Conservation (phyloP, 2,329 filamentous ascomycete species). For the Sclerotiophoma versabilis region DNA sequence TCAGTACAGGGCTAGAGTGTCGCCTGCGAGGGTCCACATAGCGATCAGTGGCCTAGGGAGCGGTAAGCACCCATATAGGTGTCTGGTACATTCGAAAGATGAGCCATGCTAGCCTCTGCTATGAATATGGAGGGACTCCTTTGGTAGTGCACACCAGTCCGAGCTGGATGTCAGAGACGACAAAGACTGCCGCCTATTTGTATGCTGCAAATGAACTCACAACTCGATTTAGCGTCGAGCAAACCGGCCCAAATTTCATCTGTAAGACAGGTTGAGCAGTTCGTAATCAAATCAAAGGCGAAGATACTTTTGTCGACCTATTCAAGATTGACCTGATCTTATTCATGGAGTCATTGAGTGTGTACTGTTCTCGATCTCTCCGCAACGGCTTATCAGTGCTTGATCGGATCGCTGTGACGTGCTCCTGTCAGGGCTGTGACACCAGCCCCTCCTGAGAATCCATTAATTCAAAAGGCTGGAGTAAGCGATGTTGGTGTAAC, state of each 20-base stretch:
- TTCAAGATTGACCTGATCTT: not conserved
- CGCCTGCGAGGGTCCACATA: not conserved
- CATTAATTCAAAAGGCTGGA: conserved; percentile 35
- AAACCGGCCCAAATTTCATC: not conserved
- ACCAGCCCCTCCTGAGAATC: conserved; percentile 30
- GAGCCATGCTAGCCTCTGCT: not conserved
- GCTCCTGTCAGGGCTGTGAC: conserved; percentile 30
- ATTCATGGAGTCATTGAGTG: conserved; percentile 10
- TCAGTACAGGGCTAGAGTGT: not conserved
- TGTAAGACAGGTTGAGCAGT: not conserved
- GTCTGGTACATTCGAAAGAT: not conserved
- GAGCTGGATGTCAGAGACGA: not conserved
- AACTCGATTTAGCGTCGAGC: not conserved
- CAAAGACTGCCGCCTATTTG: not conserved
- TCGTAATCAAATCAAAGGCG: not conserved
- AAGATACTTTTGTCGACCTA: not conserved
- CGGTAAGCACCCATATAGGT: not conserved
- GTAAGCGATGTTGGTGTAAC: conserved; percentile 41
- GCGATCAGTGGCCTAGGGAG: not conserved
- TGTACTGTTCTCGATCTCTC: conserved; percentile 6
- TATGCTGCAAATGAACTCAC: not conserved
- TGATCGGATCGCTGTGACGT: conserved; percentile 37
- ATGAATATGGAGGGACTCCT: not conserved
- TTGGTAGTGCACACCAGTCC: not conserved
- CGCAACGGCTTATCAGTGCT: conserved; percentile 23